Evolutionary conservation across 78 protist species (phyloP), one percentile per base, ranked within the genome.

Genomic region (Dictyostelium intermedium): DNA sequence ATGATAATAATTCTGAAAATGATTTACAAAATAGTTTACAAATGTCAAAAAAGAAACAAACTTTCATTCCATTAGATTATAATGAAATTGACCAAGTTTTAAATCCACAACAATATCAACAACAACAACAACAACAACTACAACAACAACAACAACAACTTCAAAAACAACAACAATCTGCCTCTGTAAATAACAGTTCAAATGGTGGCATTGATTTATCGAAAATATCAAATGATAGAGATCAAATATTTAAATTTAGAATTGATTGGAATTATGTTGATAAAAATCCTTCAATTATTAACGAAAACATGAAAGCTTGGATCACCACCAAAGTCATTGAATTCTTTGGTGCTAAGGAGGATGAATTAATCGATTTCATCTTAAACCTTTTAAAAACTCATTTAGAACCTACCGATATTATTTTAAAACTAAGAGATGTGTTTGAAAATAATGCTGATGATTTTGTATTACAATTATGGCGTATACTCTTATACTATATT

Each of bases 391-490:
- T 95, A 70, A 74, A 74, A 50, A 61, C 83, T 25, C 43, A 78
- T 18, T 11, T 20, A 5, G 37, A 14, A 4, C 94, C 94, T 27
- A 18, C 72, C 6, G 61, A 35, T 35, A 41, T 95, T 0, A 77
- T 95, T 34, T 13, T 30, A 23, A 85, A 95, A 66, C 50, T 95
- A 6, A 20, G 61, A n/a, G 70, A 74, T 30, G 91, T 95, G 25
- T 56, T 95, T 25, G 97, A 95, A 43, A 89, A 87, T 7, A 85
- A 95, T 35, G 97, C 93, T 8, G 97, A 95, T 60, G 78, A 10
- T 30, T 95, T 95, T 72, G 97, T 95, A n/a, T 37, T 95, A 18
- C 74, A 84, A 47, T 39, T 95, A 81, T 95, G 91, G 91, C 70
- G 92, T 35, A 84, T 92, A 74, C 37, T 92, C 32, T 79, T 77